Conservation (phyloP, 148 eudicot genomes). For the Vaccinium vitisidaea region DNA sequence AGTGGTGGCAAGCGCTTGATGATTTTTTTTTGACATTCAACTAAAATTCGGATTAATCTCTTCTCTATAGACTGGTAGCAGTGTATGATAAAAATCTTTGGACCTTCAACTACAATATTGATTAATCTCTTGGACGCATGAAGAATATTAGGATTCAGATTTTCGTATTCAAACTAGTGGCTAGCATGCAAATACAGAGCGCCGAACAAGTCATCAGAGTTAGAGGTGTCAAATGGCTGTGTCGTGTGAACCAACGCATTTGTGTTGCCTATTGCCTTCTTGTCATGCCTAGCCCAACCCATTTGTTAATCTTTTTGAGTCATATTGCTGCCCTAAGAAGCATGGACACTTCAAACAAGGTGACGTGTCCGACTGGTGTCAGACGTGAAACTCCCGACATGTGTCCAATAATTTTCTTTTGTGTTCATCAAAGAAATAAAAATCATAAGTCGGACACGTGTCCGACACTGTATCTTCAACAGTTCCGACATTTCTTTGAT, state of each 20-base stretch:
- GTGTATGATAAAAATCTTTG: no score
- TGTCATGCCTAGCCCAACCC: neutral
- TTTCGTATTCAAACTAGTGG: neutral
- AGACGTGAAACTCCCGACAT: neutral
- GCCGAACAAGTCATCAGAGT: neutral
- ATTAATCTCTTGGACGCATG: neutral
- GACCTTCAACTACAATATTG: neutral
- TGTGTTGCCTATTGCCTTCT: neutral
- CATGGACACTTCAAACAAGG: neutral
- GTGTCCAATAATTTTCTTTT: neutral
- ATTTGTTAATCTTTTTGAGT: neutral
- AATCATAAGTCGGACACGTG: neutral
- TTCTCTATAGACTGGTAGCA: neutral
- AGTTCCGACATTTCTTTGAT: neutral
- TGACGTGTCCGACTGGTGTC: neutral
- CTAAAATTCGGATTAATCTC: neutral
- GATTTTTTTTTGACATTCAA: neutral
- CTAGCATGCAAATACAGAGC: neutral
- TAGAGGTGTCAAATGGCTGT: neutral
- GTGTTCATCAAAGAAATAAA: neutral
- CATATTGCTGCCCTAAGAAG: neutral
- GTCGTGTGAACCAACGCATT: neutral
- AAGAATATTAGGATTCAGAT: neutral
- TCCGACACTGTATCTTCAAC: neutral
- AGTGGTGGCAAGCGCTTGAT: neutral